phyloP scores from a whole-genome alignment of 805 yeast genomes.

The Wickerhamiella kurtzmanii region DNA sequence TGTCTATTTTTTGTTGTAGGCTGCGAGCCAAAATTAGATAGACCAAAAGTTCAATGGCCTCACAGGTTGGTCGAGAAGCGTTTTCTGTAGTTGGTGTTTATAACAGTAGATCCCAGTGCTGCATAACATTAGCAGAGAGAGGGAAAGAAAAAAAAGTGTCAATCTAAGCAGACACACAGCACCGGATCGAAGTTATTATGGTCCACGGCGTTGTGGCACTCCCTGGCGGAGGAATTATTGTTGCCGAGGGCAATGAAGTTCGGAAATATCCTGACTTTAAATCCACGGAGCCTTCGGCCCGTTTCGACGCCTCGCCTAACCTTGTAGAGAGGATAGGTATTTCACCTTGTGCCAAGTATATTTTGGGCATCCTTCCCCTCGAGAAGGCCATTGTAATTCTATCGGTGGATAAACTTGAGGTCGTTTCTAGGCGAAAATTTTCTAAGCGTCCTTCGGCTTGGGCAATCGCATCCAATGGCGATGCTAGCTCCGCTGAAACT shows the following conservation, averaged over 20 bases:
- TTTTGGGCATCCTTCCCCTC: slow-evolving; percentile 65
- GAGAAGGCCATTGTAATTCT: slow-evolving; percentile 70
- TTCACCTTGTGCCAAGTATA: slow-evolving; percentile 37
- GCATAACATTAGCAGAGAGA: background rate
- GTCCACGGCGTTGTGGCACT: background rate
- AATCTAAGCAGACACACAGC: no score
- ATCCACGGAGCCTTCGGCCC: background rate
- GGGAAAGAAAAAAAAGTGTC: no score
- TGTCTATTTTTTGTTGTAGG: no score
- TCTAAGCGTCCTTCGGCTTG: slow-evolving; percentile 90
- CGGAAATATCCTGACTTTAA: background rate
- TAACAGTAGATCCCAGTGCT: no score
- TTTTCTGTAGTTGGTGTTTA: no score
- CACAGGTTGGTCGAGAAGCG: no score
- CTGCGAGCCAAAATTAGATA: no score
- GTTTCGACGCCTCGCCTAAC: slow-evolving; percentile 9
- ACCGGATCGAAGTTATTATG: background rate
- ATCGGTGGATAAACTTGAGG: slow-evolving; percentile 26
- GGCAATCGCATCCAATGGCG: slow-evolving; percentile 24
- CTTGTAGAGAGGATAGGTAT: slow-evolving; percentile 50
- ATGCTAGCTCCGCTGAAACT: slow-evolving; percentile 28
- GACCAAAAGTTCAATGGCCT: no score
- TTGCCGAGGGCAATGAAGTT: slow-evolving; percentile 2
- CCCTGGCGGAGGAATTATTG: background rate
- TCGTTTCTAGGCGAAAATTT: slow-evolving; percentile 58